Evolutionary conservation across 1,139 yeast genomes (phyloP), one percentile per base, ranked within the genome.

Genomic region (Candida gigantensis): DNA sequence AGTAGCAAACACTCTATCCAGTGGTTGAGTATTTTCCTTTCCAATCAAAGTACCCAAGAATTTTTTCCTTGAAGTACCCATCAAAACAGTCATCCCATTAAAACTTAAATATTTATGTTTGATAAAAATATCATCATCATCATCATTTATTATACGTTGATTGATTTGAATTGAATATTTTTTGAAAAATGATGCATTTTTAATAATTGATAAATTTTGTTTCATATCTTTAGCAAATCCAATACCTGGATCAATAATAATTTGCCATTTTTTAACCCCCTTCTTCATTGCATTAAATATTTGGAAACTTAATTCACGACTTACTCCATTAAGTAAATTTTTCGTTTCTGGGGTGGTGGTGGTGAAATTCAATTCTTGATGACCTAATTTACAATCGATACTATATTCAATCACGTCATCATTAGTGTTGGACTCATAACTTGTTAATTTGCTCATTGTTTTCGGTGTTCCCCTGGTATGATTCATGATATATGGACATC

Each of bases 241-340:
- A 36, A 92, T 63, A 1, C 98, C 98, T 0, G 99, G 98, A 58
- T 92, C 99, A 9, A 89, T 55, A 12, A 94, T 80, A 2, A 92
- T 65, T 60, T 92, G 97, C 96, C 97, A 92, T 57, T 94, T 79
- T 40, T 72, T 71, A 1, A 92, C 78, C 1, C 96, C 96, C 0
- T 62, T 63, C 0, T 51, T 54, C 34, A 77, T 63, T 7, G 96
- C 95, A 37, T 65, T 71, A 1, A 60, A 49, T 25, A 87, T 70
- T 40, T 80, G 78, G 1, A 52, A 49, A 9, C 80, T 67, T 31
- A 92, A 62, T 55, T 92, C 98, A 32, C 77, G 62, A 7, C 84
- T 76, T 2, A 89, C 56, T 4, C 74, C 82, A 20, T 70, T 65
- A 34, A 65, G 62, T 17, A 70, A 55, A 32, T 62, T 56, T 23